phyloP scores from a whole-genome alignment of 257 asterid genomes.

The Echium plantagineum region DNA sequence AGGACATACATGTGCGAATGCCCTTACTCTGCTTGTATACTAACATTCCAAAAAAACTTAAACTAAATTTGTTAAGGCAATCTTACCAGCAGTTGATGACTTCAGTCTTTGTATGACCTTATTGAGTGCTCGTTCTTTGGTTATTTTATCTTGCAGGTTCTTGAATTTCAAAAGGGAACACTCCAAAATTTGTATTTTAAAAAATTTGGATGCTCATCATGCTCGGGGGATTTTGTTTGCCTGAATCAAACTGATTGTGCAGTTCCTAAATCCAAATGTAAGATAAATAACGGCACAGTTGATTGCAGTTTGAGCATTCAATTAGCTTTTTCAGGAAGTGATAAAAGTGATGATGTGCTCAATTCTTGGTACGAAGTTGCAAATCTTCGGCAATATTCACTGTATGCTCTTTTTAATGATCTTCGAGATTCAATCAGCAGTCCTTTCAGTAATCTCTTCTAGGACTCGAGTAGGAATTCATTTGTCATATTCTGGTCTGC shows the following conservation, averaged over 20 bases:
- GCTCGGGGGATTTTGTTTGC: constrained; percentile 49
- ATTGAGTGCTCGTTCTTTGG: background rate
- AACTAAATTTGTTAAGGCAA: too few relatives aligned
- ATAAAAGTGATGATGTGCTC: background rate
- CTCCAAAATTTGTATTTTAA: constrained; percentile 80
- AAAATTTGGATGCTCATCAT: constrained; percentile 60
- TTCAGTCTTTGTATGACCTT: too few relatives aligned
- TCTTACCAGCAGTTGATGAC: too few relatives aligned
- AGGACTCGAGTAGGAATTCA: constrained; percentile 3
- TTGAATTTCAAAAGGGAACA: constrained; percentile 73
- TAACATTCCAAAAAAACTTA: too few relatives aligned
- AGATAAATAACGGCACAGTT: background rate
- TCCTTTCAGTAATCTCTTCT: constrained; percentile 48
- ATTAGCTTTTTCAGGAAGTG: constrained; percentile 8
- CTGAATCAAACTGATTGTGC: constrained; percentile 31
- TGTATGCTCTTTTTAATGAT: constrained; percentile 45
- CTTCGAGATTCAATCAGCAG: constrained; percentile 37
- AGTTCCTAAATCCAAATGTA: background rate
- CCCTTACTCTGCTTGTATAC: too few relatives aligned
- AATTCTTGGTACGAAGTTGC: constrained; percentile 49
- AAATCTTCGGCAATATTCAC: constrained; percentile 71
- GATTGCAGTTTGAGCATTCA: constrained; percentile 34
- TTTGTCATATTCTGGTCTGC: background rate
- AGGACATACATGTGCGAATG: too few relatives aligned
- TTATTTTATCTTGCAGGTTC: constrained; percentile 32